These are phyloP conservation scores for Penicillium sp. DNA, from an alignment of 2,329 filamentous ascomycete genomes.

Conservation along the genomic window DNA sequence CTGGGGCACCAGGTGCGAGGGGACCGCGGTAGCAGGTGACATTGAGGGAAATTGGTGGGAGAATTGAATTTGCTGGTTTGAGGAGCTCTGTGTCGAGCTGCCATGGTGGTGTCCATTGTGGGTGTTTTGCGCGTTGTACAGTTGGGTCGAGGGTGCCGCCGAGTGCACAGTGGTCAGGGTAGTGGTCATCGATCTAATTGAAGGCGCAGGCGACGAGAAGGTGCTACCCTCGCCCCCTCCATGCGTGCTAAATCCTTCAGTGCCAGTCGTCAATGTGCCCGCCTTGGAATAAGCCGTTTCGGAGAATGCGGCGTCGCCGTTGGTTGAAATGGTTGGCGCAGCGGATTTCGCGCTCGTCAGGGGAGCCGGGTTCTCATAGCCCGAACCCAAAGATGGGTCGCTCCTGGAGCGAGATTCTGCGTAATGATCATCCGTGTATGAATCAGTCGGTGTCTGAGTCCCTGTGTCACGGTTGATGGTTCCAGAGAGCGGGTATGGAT, in stretches of 20 bases:
- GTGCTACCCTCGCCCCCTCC: constrained; percentile 67
- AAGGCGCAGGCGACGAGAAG: constrained; percentile 64
- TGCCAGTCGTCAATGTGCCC: constrained; percentile 66
- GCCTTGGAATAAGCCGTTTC: constrained; percentile 75
- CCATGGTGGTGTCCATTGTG: constrained; percentile 34
- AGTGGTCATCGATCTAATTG: constrained; percentile 63
- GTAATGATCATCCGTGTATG: constrained; percentile 49
- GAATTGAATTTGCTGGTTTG: constrained; percentile 51
- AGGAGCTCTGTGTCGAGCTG: constrained; percentile 38
- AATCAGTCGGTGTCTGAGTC: constrained; percentile 49
- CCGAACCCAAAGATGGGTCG: constrained; percentile 61
- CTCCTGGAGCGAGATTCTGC: constrained; percentile 56
- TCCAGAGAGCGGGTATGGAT: constrained; percentile 86
- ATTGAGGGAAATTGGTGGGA: constrained; percentile 58
- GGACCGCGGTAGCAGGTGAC: constrained; percentile 59
- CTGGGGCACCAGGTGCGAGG: constrained; percentile 56
- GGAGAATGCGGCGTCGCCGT: constrained; percentile 71
- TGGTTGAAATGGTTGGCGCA: constrained; percentile 79
- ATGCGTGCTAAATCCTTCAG: constrained; percentile 62
- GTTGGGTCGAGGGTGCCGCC: constrained; percentile 52
- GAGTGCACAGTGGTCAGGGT: constrained; percentile 67
- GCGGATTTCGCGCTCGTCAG: constrained; percentile 68
- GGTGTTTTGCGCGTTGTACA: constrained; percentile 36
- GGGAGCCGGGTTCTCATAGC: constrained; percentile 59
- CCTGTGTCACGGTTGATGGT: constrained; percentile 45